Evolutionary conservation across 345 rosid species (phyloP).

Genomic region (Lumnitzera littorea): DNA sequence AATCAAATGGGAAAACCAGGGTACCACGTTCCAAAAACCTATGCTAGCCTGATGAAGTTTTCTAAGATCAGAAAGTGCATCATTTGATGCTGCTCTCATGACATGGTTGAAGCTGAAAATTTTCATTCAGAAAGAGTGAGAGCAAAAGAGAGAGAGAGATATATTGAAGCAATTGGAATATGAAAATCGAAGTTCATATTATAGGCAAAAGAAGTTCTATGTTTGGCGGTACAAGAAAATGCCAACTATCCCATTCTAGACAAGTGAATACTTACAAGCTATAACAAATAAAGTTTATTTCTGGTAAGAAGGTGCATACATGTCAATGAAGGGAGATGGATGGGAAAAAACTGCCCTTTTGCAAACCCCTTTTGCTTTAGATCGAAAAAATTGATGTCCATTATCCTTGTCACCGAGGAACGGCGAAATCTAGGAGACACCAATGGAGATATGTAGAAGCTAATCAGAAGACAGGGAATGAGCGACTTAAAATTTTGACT

Average conservation of each 20-base stretch:
- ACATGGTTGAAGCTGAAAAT: too few species aligned
- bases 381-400: not conserved
- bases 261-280: not conserved
- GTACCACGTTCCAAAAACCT: too few species aligned
- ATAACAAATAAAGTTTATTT: slow-evolving; percentile 6
- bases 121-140: too few species aligned
- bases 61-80: too few species aligned
- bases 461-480: slow-evolving; percentile 22
- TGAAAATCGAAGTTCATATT: too few species aligned
- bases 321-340: slow-evolving; percentile 1
- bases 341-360: slow-evolving; percentile 14
- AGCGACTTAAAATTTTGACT: not conserved
- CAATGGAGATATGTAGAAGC: slow-evolving; percentile 20
- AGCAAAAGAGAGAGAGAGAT: too few species aligned
- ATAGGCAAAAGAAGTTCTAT: not conserved
- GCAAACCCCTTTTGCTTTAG: slow-evolving; percentile 6
- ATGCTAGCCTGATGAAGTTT: too few species aligned
- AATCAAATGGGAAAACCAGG: too few species aligned
- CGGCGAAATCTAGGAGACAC: slow-evolving; percentile 54
- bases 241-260: not conserved
- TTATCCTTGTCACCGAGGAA: slow-evolving; percentile 58
- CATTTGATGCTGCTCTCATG: too few species aligned
- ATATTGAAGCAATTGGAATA: too few species aligned
- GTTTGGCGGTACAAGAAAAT: too few species aligned
- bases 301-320: slow-evolving; percentile 3